Evolutionary conservation across 176 grass and related monocot genomes (phyloP).

Genomic region (Typha latifolia): DNA sequence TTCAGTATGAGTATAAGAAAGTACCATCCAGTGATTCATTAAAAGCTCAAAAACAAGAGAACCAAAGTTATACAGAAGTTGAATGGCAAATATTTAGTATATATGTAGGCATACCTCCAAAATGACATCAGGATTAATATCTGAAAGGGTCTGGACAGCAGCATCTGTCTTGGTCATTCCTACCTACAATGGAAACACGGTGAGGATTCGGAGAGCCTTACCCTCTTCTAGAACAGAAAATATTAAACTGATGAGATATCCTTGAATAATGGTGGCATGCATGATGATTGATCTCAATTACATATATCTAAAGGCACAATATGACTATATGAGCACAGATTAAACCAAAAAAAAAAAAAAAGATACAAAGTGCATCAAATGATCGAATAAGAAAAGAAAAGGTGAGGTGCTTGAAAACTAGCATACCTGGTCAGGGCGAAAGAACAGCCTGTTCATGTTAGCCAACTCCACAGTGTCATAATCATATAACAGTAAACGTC

Average conservation of each 20-base stretch:
- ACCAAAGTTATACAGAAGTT: neutral
- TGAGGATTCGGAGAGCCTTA: neutral
- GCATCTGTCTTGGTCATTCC: slow-evolving; percentile 99
- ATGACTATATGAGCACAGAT: neutral
- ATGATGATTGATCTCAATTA: neutral
- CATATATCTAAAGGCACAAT: neutral
- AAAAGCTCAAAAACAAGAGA: neutral
- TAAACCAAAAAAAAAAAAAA: neutral
- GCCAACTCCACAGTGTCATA: slow-evolving; percentile 94
- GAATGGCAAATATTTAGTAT: slow-evolving; percentile 3
- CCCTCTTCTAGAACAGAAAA: slow-evolving; percentile 2
- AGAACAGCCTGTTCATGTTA: slow-evolving; percentile 99
- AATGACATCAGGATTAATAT: slow-evolving; percentile 89
- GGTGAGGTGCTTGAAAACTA: neutral
- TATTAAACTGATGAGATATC: neutral
- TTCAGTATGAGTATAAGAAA: slow-evolving; percentile 10
- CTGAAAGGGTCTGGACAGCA: slow-evolving; percentile 80
- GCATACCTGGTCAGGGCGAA: slow-evolving; percentile 86
- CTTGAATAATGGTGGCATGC: slow-evolving; percentile 4
- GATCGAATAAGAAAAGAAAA: slow-evolving; percentile 11
- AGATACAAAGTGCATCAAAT: neutral
- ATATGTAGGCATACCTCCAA: slow-evolving; percentile 50
- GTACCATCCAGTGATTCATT: neutral
- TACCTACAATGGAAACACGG: slow-evolving; percentile 33
- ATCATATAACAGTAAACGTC: slow-evolving; percentile 87